These are phyloP conservation scores for Aphanomyces invadans DNA, from an alignment of 352 stramenopile species.

Conservation along the genomic window DNA sequence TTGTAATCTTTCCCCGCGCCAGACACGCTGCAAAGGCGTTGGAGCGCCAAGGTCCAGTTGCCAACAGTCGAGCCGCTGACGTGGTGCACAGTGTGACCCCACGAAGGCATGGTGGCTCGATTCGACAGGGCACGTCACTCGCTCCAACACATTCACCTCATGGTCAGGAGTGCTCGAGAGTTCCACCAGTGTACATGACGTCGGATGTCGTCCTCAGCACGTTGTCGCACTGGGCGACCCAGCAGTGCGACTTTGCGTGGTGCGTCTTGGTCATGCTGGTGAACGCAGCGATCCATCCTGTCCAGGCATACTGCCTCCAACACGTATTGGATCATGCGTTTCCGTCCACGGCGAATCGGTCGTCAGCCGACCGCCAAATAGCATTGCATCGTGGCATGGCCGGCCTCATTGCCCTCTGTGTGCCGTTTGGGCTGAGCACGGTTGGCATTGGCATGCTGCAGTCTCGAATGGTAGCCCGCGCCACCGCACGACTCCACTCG, in stretches of 20 bases:
- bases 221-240: constrained; percentile 83
- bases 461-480: neutral
- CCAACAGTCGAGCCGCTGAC: too few species aligned
- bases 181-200: constrained; percentile 52
- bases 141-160: too few species aligned
- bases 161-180: too few species aligned
- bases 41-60: constrained; percentile 60
- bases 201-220: constrained; percentile 41
- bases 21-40: constrained; percentile 75
- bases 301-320: constrained; percentile 63
- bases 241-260: constrained; percentile 57
- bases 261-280: constrained; percentile 72
- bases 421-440: constrained; percentile 76
- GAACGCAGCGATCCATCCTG: constrained; percentile 66
- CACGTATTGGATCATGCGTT: constrained; percentile 34
- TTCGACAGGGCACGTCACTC: too few species aligned
- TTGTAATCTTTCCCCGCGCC: constrained; percentile 76
- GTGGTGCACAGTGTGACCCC: constrained; percentile 58
- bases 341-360: too few species aligned
- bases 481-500: neutral
- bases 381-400: constrained; percentile 47
- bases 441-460: constrained; percentile 59
- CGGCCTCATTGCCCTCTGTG: constrained; percentile 56
- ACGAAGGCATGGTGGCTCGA: too few species aligned
- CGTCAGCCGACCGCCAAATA: neutral